Percentiles rank a stretch among this genome's conserved stretches.
Evolutionary conservation across 805 yeast genomes (phyloP).

Genomic region (Barnettozyma sp.): DNA sequence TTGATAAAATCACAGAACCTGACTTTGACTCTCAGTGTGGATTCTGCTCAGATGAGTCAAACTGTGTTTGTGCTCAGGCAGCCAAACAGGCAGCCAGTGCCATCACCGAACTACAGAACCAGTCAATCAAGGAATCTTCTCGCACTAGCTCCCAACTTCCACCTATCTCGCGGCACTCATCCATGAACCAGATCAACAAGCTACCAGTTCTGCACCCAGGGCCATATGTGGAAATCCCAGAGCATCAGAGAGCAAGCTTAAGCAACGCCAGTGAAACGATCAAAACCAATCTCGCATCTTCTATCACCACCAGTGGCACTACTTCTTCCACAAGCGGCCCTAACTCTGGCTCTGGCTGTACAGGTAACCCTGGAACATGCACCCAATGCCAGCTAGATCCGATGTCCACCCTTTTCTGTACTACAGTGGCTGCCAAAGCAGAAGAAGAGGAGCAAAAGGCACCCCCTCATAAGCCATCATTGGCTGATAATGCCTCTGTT

Average conservation of each 20-base stretch:
- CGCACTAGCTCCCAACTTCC: conserved; percentile 26
- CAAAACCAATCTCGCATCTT: no score
- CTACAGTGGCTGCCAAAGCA: conserved; percentile 61
- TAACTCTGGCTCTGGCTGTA: conserved; percentile 42
- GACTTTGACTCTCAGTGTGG: conserved; percentile 68
- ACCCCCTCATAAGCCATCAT: no score
- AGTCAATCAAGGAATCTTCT: conserved; percentile 18
- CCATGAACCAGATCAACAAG: conserved; percentile 29
- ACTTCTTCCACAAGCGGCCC: no score
- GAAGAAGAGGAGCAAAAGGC: conserved; percentile 13
- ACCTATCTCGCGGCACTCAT: conserved; percentile 30
- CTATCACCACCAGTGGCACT: no score
- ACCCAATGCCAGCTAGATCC: conserved; percentile 79
- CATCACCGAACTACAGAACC: conserved; percentile 24
- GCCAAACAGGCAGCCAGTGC: conserved; percentile 37
- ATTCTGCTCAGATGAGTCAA: conserved; percentile 85
- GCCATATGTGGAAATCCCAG: conserved; percentile 45
- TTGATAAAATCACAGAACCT: conserved; percentile 24
- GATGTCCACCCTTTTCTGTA: conserved; percentile 81
- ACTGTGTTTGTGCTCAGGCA: conserved; percentile 86
- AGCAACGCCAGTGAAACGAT: no score
- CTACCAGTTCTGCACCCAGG: conserved; percentile 61
- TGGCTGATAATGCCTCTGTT: no score
- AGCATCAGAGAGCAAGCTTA: conserved; percentile 27
- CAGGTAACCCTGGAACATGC: conserved; percentile 87